phyloP scores from a whole-genome alignment of 2,329 filamentous ascomycete species.

The Parafenestella ontariensis region DNA sequence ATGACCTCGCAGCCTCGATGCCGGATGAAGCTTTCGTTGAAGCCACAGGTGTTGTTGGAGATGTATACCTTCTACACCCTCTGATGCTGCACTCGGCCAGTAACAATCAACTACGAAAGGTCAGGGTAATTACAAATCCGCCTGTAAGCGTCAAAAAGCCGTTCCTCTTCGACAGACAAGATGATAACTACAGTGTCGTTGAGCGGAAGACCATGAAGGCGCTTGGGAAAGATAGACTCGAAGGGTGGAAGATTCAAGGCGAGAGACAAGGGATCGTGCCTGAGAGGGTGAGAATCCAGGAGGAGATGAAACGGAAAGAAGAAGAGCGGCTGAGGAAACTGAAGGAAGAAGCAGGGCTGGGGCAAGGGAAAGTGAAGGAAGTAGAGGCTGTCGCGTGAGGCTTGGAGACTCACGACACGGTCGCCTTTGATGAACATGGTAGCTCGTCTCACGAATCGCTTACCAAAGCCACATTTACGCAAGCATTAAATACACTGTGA shows the following conservation, averaged over 20 bases:
- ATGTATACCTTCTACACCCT: constrained; percentile 66
- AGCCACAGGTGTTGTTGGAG: constrained; percentile 61
- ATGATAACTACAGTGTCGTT: constrained; percentile 62
- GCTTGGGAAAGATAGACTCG: constrained; percentile 56
- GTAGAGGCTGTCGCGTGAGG: constrained; percentile 21
- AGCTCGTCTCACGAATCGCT: background rate
- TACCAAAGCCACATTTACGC: too few species aligned
- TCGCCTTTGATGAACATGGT: background rate
- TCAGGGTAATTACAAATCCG: constrained; percentile 63
- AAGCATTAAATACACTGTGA: too few species aligned
- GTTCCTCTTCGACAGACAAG: constrained; percentile 59
- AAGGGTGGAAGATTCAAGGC: constrained; percentile 61
- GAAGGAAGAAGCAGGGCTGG: constrained; percentile 24
- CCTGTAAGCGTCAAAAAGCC: constrained; percentile 61
- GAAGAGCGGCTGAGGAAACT: constrained; percentile 53
- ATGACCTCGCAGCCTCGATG: constrained; percentile 47
- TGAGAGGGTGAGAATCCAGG: constrained; percentile 56
- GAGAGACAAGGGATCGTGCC: constrained; percentile 61
- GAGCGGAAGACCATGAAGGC: constrained; percentile 62
- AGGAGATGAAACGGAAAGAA: constrained; percentile 59
- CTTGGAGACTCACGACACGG: background rate
- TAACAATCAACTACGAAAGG: constrained; percentile 56
- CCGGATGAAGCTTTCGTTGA: constrained; percentile 59
- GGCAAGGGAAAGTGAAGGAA: constrained; percentile 17
- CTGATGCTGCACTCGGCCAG: constrained; percentile 66